Conservation (phyloP, 2,329 filamentous ascomycete genomes). For the Bertia moriformis region DNA sequence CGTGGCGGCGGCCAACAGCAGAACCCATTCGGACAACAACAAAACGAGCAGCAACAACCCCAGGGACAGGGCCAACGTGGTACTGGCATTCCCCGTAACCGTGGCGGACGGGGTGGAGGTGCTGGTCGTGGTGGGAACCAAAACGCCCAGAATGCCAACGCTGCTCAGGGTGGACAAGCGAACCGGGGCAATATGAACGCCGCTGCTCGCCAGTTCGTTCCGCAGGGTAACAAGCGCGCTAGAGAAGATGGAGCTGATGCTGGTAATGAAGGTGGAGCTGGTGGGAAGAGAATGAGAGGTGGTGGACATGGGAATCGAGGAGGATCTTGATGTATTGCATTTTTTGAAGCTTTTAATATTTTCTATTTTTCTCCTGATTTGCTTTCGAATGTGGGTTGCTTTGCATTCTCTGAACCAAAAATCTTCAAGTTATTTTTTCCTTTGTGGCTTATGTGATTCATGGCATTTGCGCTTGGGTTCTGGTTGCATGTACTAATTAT, state of each 20-base stretch:
- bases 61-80: conserved; percentile 15
- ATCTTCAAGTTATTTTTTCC: too few species aligned
- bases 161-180: conserved; percentile 9
- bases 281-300: conserved; percentile 20
- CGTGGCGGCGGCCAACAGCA: conserved; percentile 10
- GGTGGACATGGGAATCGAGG: conserved; percentile 7
- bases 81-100: conserved; percentile 13
- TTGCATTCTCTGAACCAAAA: too few species aligned
- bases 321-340: too few species aligned
- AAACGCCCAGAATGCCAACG: conserved; percentile 21
- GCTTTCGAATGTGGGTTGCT: too few species aligned
- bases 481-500: too few species aligned
- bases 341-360: too few species aligned
- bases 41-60: conserved; percentile 9
- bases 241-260: conserved; percentile 31
- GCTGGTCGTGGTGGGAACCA: conserved; percentile 20
- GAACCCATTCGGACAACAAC: conserved; percentile 11
- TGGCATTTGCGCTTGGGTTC: too few species aligned
- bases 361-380: too few species aligned
- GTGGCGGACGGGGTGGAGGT: conserved; percentile 18
- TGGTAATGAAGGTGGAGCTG: conserved; percentile 18
- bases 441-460: too few species aligned
- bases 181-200: conserved; percentile 29
- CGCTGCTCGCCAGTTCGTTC: conserved; percentile 36
- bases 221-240: conserved; percentile 37